phyloP scores from a whole-genome alignment of 2,329 filamentous ascomycete genomes.

The Scedosporium dehoogii region DNA sequence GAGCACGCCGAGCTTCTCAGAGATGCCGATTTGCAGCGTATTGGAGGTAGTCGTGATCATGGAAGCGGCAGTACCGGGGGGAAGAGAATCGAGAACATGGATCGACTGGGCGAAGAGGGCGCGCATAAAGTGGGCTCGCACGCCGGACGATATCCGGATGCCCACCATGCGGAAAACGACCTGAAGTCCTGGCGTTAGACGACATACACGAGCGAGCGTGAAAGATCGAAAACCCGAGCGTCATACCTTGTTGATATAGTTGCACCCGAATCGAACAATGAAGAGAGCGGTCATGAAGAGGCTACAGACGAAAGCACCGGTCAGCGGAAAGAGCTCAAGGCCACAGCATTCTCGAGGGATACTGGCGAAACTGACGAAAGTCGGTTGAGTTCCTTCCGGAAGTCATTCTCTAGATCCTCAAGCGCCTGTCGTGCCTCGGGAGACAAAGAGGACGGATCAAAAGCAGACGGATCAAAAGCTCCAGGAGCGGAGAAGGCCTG shows the following conservation, averaged over 20 bases:
- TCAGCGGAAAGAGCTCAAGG: neutral
- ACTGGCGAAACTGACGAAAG: conserved; percentile 7
- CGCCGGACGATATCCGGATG: conserved; percentile 49
- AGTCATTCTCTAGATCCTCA: conserved; percentile 24
- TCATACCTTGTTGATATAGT: conserved; percentile 48
- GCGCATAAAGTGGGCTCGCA: conserved; percentile 55
- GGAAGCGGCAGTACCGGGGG: conserved; percentile 48
- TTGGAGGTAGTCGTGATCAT: conserved; percentile 57
- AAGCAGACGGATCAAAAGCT: neutral
- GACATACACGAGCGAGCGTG: neutral
- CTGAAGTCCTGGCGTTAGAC: conserved; percentile 16
- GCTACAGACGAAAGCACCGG: conserved; percentile 20
- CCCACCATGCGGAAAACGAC: conserved; percentile 53
- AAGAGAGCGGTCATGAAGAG: conserved; percentile 65
- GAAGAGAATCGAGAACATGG: conserved; percentile 57
- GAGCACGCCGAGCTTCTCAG: conserved; percentile 50
- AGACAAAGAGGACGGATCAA: conserved; percentile 13
- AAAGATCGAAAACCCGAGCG: neutral
- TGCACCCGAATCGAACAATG: conserved; percentile 52
- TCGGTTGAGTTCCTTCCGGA: conserved; percentile 18
- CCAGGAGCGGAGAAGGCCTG: conserved; percentile 26
- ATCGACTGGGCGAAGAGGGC: conserved; percentile 56
- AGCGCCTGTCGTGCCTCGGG: neutral
- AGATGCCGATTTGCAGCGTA: conserved; percentile 54
- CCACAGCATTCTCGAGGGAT: neutral